Conservation (phyloP, 2,329 filamentous ascomycete genomes). For the Colletotrichum sp. region DNA sequence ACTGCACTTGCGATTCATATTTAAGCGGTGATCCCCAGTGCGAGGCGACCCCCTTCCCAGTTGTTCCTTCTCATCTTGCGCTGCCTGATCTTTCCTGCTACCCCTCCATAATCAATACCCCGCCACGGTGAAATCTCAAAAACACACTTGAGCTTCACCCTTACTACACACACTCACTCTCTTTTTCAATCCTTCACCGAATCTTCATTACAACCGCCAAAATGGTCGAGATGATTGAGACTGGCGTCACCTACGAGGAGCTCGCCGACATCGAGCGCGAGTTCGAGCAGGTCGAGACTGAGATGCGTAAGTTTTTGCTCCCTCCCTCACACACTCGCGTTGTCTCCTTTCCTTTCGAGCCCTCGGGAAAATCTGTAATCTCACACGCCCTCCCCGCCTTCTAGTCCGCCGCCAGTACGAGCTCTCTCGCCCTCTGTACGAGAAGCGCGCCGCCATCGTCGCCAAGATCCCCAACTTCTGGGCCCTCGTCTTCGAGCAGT, state of each 20-base stretch:
- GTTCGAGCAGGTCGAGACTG: slow-evolving; percentile 82
- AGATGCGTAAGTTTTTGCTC: slow-evolving; percentile 59
- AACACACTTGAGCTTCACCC: background rate
- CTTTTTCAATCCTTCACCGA: background rate
- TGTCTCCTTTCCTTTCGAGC: background rate
- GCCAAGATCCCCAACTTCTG: slow-evolving; percentile 86
- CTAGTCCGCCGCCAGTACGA: slow-evolving; percentile 76
- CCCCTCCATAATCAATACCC: slow-evolving; percentile 11
- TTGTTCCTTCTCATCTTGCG: slow-evolving; percentile 24
- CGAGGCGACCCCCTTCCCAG: slow-evolving; percentile 20
- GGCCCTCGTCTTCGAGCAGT: slow-evolving; percentile 90
- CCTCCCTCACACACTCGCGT: background rate
- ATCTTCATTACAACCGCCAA: slow-evolving; percentile 1
- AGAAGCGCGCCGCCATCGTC: slow-evolving; percentile 74
- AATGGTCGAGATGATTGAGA: slow-evolving; percentile 40
- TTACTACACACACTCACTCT: background rate
- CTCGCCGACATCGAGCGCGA: slow-evolving; percentile 82
- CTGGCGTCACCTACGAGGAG: slow-evolving; percentile 72
- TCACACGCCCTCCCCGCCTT: background rate
- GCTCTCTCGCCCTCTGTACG: slow-evolving; percentile 74
- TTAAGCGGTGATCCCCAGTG: background rate
- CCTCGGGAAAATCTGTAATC: background rate
- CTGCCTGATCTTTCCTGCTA: background rate
- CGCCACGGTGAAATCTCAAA: background rate
- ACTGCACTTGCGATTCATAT: background rate